These are phyloP conservation scores for Cardamine resedifolia DNA, from an alignment of 345 rosid species.

Conservation along the genomic window DNA sequence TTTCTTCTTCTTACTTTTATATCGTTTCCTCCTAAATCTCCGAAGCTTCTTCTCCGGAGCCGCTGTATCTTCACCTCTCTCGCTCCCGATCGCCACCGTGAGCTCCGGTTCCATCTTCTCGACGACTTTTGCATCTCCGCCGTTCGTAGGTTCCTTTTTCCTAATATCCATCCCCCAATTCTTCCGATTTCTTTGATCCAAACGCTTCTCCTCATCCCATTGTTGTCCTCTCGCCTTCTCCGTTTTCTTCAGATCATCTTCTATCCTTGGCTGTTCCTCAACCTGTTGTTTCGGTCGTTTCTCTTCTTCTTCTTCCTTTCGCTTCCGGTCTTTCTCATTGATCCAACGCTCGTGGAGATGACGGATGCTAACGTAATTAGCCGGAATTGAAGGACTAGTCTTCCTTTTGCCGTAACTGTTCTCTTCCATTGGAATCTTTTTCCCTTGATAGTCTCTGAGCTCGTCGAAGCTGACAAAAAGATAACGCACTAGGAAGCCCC, in stretches of 20 bases:
- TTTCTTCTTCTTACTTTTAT: slow-evolving; percentile 10
- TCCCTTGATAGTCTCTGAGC: not conserved
- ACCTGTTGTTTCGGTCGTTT: slow-evolving; percentile 7
- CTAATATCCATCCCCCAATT: too few species aligned
- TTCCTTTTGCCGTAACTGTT: not conserved
- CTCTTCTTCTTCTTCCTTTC: slow-evolving; percentile 25
- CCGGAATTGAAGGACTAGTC: slow-evolving; percentile 17
- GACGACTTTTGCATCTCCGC: slow-evolving; percentile 1
- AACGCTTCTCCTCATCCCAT: not conserved
- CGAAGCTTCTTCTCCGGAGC: not conserved
- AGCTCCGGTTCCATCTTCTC: not conserved
- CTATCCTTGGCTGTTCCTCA: slow-evolving; percentile 3
- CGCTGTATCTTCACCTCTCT: not conserved
- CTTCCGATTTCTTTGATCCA: not conserved
- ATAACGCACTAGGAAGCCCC: not conserved
- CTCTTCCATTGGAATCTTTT: slow-evolving; percentile 13
- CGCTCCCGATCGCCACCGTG: slow-evolving; percentile 2
- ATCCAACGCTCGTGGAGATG: slow-evolving; percentile 35
- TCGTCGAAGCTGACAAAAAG: not conserved
- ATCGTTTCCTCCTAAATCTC: slow-evolving; percentile 15
- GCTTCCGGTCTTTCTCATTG: slow-evolving; percentile 21
- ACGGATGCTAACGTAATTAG: slow-evolving; percentile 30
- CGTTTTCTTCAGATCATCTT: slow-evolving; percentile 19
- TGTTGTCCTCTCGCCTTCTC: not conserved
- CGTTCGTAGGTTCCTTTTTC: not conserved